Percentiles rank a stretch among this genome's conserved stretches.
Evolutionary conservation across 1,284 basidiomycete genomes (phyloP).

Genomic region (Leccinum solheimii): DNA sequence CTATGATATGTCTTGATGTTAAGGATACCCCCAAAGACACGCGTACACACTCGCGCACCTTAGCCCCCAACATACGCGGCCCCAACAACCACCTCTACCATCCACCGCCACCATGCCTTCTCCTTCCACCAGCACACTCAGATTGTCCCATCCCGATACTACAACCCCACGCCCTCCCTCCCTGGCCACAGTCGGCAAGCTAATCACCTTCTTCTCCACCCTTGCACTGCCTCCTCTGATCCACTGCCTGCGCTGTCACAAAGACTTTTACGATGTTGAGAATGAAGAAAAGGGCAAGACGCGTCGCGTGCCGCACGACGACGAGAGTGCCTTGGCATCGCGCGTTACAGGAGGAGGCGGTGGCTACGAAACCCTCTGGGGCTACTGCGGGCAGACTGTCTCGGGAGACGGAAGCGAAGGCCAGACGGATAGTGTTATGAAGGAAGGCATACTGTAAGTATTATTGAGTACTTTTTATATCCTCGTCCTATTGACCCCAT

Average conservation of each 20-base stretch:
- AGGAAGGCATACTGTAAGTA: slow-evolving; percentile 68
- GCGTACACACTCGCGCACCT: slow-evolving; percentile 58
- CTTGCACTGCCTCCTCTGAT: slow-evolving; percentile 63
- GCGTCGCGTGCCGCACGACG: slow-evolving; percentile 56
- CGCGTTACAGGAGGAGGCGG: slow-evolving; percentile 35
- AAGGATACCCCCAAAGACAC: slow-evolving; percentile 66
- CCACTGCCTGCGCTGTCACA: slow-evolving; percentile 75
- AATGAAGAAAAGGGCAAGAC: slow-evolving; percentile 48
- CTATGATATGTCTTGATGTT: slow-evolving; percentile 50
- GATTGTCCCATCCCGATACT: neutral
- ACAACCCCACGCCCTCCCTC: slow-evolving; percentile 28
- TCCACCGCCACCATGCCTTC: slow-evolving; percentile 5
- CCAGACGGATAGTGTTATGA: slow-evolving; percentile 85
- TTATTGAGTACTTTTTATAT: neutral
- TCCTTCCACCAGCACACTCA: slow-evolving; percentile 1
- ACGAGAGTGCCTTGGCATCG: slow-evolving; percentile 54
- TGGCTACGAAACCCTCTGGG: slow-evolving; percentile 58
- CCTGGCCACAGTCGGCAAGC: slow-evolving; percentile 38
- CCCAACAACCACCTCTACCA: slow-evolving; percentile 16
- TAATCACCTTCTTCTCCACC: slow-evolving; percentile 55
- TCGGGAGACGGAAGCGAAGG: slow-evolving; percentile 77
- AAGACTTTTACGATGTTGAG: slow-evolving; percentile 56
- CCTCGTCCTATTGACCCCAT: neutral
- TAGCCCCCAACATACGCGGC: slow-evolving; percentile 9
- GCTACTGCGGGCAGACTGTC: slow-evolving; percentile 67